A percentile compares a stretch with the other conserved stretches of the same genome.
Conservation (phyloP, 352 stramenopile genomes). For the Globisporangium carolinianum region DNA sequence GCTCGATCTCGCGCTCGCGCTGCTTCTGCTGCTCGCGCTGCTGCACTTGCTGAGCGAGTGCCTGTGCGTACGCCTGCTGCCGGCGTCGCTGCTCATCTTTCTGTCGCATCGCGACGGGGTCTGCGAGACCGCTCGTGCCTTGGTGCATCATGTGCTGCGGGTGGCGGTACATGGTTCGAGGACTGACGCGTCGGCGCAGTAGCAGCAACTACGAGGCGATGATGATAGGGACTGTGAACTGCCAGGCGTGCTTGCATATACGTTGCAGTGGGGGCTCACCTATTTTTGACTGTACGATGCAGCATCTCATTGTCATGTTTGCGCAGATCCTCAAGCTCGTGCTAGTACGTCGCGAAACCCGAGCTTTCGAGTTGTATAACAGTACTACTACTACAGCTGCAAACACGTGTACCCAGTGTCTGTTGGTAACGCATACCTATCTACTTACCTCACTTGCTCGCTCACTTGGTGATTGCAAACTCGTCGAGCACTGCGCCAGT, state of each 20-base stretch:
- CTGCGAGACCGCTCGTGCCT: neutral
- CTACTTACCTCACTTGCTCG: neutral
- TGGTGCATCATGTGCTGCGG: conserved; percentile 3
- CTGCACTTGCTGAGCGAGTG: conserved; percentile 46
- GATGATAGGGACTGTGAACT: too few relatives aligned
- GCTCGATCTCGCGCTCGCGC: conserved; percentile 25
- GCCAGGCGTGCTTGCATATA: too few relatives aligned
- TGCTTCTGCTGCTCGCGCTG: conserved; percentile 46
- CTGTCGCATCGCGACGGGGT: conserved; percentile 13
- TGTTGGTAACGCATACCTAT: neutral
- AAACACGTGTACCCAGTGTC: too few relatives aligned
- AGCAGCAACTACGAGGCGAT: too few relatives aligned
- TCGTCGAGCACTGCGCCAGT: conserved; percentile 17
- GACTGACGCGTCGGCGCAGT: too few relatives aligned
- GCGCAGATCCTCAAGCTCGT: neutral
- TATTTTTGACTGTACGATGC: neutral
- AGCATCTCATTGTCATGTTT: neutral
- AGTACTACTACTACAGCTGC: neutral
- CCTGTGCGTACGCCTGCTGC: conserved; percentile 52
- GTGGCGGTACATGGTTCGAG: conserved; percentile 8
- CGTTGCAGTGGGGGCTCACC: too few relatives aligned
- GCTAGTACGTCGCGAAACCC: too few relatives aligned
- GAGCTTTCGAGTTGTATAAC: neutral
- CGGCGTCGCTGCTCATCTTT: conserved; percentile 49
- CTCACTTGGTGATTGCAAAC: conserved; percentile 10